phyloP scores from a whole-genome alignment of 2,329 filamentous ascomycete genomes.

The Colletotrichum musicola region DNA sequence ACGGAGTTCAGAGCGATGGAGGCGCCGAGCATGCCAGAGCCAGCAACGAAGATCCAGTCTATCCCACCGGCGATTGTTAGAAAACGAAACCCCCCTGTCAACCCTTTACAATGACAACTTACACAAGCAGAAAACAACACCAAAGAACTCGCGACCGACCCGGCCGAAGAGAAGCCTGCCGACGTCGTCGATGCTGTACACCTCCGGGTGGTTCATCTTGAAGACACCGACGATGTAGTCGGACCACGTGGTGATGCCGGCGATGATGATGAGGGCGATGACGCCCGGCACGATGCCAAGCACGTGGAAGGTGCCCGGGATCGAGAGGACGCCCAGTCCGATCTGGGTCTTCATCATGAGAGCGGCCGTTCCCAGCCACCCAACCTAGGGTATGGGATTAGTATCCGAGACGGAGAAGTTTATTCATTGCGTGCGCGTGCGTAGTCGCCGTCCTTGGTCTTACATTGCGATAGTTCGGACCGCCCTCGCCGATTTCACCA shows the following conservation, averaged over 20 bases:
- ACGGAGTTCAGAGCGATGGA: slow-evolving; percentile 57
- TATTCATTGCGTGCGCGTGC: not conserved
- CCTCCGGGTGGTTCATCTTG: slow-evolving; percentile 61
- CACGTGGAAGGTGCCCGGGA: slow-evolving; percentile 58
- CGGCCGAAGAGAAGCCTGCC: slow-evolving; percentile 62
- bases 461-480: slow-evolving; percentile 49
- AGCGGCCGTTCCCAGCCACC: slow-evolving; percentile 57
- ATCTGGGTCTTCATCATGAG: slow-evolving; percentile 62
- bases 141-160: slow-evolving; percentile 58
- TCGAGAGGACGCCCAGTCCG: slow-evolving; percentile 62
- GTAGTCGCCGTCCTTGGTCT: slow-evolving; percentile 41
- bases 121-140: slow-evolving; percentile 51
- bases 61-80: not conserved
- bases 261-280: slow-evolving; percentile 55
- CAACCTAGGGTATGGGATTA: slow-evolving; percentile 46
- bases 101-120: not conserved
- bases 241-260: slow-evolving; percentile 61
- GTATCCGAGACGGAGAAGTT: not conserved
- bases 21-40: slow-evolving; percentile 56
- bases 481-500: slow-evolving; percentile 46
- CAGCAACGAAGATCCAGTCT: slow-evolving; percentile 48
- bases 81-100: no score
- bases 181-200: slow-evolving; percentile 66
- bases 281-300: slow-evolving; percentile 63
- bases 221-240: slow-evolving; percentile 63